phyloP scores from a whole-genome alignment of 257 asterid species.

The Nicotiana paniculata region DNA sequence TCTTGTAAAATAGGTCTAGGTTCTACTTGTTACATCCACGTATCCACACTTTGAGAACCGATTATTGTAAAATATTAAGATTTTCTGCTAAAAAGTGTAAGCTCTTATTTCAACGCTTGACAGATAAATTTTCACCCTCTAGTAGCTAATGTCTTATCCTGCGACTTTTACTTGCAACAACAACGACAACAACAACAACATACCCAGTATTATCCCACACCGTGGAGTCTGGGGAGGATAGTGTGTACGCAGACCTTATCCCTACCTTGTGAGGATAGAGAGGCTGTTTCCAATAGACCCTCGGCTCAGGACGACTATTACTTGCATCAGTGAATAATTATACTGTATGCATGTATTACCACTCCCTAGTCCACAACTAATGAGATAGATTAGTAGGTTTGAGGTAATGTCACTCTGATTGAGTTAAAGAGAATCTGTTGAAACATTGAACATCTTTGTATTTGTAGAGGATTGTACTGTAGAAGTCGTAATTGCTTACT shows the following conservation, averaged over 20 bases:
- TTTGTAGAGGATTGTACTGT: background rate
- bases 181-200: no score
- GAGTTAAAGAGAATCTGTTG: background rate
- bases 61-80: background rate
- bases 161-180: background rate
- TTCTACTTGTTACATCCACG: background rate
- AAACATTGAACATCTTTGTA: background rate
- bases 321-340: background rate
- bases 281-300: no score
- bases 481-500: background rate
- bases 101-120: background rate
- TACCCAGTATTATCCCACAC: no score
- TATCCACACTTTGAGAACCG: background rate
- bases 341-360: background rate
- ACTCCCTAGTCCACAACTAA: background rate
- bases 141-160: background rate
- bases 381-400: background rate
- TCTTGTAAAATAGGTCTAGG: background rate
- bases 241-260: no score
- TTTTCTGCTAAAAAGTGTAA: background rate
- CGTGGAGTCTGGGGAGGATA: no score
- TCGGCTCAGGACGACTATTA: background rate
- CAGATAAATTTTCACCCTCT: background rate
- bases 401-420: background rate
- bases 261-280: no score